Conservation (phyloP, 176 grass and related monocot genomes). For the Triticum turgidum region DNA sequence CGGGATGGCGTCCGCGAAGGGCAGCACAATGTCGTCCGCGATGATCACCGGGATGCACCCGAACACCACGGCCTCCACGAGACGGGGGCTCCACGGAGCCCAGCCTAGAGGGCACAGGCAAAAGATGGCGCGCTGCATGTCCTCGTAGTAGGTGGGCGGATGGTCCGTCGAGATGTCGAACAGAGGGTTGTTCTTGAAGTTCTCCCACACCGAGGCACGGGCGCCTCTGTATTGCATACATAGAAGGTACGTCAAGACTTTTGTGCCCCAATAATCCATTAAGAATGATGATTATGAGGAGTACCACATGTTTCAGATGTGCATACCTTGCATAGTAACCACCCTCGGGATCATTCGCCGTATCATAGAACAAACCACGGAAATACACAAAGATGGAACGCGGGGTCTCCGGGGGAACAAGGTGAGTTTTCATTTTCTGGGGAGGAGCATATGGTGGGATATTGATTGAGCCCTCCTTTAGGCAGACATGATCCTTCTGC, state of each 20-base stretch:
- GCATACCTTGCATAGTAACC: conserved; percentile 67
- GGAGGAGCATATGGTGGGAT: conserved; percentile 75
- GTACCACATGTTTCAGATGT: background rate
- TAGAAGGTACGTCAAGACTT: conserved; percentile 11
- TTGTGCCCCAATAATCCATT: background rate
- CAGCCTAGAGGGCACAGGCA: conserved; percentile 76
- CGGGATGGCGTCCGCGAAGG: conserved; percentile 61
- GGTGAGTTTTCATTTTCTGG: conserved; percentile 66
- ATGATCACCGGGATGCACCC: conserved; percentile 81
- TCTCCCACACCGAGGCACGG: conserved; percentile 65
- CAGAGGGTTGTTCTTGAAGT: conserved; percentile 75
- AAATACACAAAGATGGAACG: conserved; percentile 74
- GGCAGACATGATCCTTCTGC: conserved; percentile 70
- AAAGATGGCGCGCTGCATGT: conserved; percentile 76
- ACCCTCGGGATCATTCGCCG: conserved; percentile 62
- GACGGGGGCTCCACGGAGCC: conserved; percentile 74
- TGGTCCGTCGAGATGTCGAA: conserved; percentile 76
- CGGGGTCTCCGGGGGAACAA: conserved; percentile 55
- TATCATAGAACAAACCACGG: conserved; percentile 60
- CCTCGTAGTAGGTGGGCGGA: conserved; percentile 69
- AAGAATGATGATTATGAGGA: background rate
- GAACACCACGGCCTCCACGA: conserved; percentile 66
- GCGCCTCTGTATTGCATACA: conserved; percentile 46
- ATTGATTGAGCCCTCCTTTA: conserved; percentile 68
- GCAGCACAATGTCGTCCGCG: conserved; percentile 65